phyloP scores from a whole-genome alignment of 164 flowering plant genomes.

The Nelumbo lutea region DNA sequence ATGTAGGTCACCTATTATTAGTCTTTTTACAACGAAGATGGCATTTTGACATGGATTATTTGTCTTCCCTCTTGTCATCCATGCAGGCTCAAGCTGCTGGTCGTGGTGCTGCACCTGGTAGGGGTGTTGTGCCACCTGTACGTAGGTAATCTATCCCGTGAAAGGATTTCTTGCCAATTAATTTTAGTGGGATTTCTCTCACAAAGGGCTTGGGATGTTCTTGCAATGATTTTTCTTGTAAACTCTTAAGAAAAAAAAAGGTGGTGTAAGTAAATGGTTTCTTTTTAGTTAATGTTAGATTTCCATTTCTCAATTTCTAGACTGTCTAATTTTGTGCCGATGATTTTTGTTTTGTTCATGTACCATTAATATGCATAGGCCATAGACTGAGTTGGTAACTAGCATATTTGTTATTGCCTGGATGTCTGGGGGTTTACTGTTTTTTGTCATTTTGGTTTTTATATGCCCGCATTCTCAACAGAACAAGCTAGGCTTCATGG shows the following conservation, averaged over 20 bases:
- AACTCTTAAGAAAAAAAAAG: neutral
- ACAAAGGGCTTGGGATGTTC: neutral
- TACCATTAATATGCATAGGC: neutral
- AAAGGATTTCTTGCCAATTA: neutral
- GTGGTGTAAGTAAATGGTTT: neutral
- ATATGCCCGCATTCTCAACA: too few species aligned
- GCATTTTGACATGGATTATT: neutral
- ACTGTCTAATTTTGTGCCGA: neutral
- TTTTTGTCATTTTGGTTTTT: too few species aligned
- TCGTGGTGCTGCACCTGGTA: slow-evolving; percentile 49
- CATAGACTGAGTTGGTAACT: neutral
- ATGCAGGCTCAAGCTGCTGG: slow-evolving; percentile 56
- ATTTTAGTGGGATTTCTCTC: neutral
- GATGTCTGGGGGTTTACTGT: too few species aligned
- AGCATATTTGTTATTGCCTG: too few species aligned
- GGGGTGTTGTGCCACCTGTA: slow-evolving; percentile 55
- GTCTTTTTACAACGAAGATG: neutral
- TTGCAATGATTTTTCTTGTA: neutral
- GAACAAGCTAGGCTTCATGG: too few species aligned
- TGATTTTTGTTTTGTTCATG: neutral
- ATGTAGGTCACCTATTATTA: neutral
- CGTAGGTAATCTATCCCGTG: slow-evolving; percentile 27
- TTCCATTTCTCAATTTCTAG: neutral
- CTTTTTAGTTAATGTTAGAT: neutral
- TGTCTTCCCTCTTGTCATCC: neutral